phyloP scores from a whole-genome alignment of 441 rosid species.

The Bocquillonia castaneifolia region DNA sequence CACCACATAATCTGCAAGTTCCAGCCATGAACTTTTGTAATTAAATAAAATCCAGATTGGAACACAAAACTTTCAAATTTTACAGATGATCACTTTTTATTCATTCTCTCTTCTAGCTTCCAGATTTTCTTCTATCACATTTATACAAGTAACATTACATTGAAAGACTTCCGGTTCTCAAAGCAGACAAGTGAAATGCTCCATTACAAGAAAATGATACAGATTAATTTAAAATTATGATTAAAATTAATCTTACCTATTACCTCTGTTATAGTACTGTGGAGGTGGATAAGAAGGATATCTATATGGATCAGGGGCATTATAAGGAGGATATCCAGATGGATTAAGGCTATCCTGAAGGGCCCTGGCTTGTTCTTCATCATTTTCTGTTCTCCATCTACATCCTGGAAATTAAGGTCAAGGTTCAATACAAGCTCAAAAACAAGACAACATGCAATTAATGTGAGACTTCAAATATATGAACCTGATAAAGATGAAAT shows the following conservation, averaged over 20 bases:
- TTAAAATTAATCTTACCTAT: slow-evolving; percentile 36
- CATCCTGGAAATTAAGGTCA: slow-evolving; percentile 37
- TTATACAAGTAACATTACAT: no score
- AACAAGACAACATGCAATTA: neutral
- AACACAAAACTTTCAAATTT: neutral
- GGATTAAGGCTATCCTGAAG: slow-evolving; percentile 38
- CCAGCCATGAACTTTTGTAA: neutral
- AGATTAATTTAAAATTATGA: neutral
- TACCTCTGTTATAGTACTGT: slow-evolving; percentile 34
- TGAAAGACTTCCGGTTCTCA: no score
- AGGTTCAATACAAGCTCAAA: neutral
- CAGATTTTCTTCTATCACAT: neutral
- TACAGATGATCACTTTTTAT: neutral
- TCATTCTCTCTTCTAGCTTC: neutral
- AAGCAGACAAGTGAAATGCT: neutral
- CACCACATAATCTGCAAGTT: slow-evolving; percentile 59
- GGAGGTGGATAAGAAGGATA: slow-evolving; percentile 51
- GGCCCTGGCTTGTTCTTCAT: slow-evolving; percentile 45
- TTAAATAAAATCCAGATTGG: neutral
- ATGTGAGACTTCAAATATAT: neutral
- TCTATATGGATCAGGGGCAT: slow-evolving; percentile 31
- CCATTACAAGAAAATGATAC: neutral
- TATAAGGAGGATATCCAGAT: slow-evolving; percentile 34
- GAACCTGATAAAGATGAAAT: slow-evolving; percentile 11
- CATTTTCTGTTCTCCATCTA: slow-evolving; percentile 42